Base-by-base conservation (phyloP, 306 rosid species). In the Acacia acuminata region DNA sequence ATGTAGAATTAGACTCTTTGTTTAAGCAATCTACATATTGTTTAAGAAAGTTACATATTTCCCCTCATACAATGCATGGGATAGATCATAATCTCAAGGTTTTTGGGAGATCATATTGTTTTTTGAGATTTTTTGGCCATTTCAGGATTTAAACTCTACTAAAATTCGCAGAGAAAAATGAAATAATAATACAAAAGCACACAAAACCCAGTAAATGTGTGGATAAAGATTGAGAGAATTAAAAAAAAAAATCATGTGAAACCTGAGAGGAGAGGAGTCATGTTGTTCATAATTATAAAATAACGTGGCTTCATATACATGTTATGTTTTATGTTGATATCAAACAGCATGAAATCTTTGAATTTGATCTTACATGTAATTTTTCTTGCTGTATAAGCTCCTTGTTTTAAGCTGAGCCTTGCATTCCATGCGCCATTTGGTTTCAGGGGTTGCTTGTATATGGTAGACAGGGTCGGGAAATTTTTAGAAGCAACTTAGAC, bases 381-480 rank as follows among this genome's bases (percentile, higher is more conserved):
- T 44, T 66, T 78, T 56, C 27, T 67, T 45, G 69, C 72, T 73
- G 71, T 84, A 1, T 45, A 58, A 78, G 82, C 80, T 64, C 36
- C 44, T 17, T 77, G 56, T 51, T 47, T 77, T 69, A 40, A 4
- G 64, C 38, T 67, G 22, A 71, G 30, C 71, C 86, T 82, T 64
- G 84, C 36, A 16, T 67, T 71, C 78, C 69, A 60, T 80, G 22
- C 80, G 65, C 80, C 65, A 36, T 83, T 68, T 91, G 85, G 74
- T 89, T 88, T 67, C 90, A 95, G 99, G 98, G 99, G 64, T 85
- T 93, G 85, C 96, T 96, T 80, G 97, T 96, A 81, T 96, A 92
- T 82, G 99, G 99, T 55, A 88, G 85, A 90, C 91, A 90, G 86
- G 99, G 99, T 53, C 92, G 13, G 85, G 94, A 96, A 90, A 93